Percentiles rank a stretch among this genome's conserved stretches.
Conservation (phyloP, 148 eudicot genomes). For the Persicaria tinctoria region DNA sequence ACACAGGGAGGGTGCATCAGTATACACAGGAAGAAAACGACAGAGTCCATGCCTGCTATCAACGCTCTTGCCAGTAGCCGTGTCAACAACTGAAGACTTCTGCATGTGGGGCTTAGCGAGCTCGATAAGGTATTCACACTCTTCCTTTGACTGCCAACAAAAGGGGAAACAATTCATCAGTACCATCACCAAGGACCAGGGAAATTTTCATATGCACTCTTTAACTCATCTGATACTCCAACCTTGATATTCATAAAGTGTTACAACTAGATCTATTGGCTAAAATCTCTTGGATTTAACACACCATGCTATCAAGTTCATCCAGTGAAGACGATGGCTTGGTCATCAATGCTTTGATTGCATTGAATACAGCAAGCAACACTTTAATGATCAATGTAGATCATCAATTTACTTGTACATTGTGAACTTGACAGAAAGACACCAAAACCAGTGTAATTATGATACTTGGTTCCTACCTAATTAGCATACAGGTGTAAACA, state of each 20-base stretch:
- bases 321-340: background rate
- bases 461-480: background rate
- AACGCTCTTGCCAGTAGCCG: constrained; percentile 57
- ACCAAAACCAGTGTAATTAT: background rate
- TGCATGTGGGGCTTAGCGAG: constrained; percentile 75
- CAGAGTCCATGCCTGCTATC: constrained; percentile 54
- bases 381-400: background rate
- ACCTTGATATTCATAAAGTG: background rate
- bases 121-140: constrained; percentile 74
- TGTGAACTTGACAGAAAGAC: background rate
- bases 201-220: background rate
- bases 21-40: constrained; percentile 9
- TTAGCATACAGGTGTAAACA: too few relatives aligned
- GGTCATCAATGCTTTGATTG: background rate
- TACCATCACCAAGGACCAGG: background rate
- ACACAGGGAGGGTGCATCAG: background rate
- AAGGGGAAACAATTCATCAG: background rate
- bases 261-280: background rate
- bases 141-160: constrained; percentile 55
- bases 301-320: background rate
- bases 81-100: constrained; percentile 78
- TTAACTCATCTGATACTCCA: constrained; percentile 2
- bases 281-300: background rate
- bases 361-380: background rate
- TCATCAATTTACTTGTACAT: background rate